Evolutionary conservation across 352 stramenopile species (phyloP), one percentile per base, ranked within the genome.

Genomic region (Phytopythium delawarense): DNA sequence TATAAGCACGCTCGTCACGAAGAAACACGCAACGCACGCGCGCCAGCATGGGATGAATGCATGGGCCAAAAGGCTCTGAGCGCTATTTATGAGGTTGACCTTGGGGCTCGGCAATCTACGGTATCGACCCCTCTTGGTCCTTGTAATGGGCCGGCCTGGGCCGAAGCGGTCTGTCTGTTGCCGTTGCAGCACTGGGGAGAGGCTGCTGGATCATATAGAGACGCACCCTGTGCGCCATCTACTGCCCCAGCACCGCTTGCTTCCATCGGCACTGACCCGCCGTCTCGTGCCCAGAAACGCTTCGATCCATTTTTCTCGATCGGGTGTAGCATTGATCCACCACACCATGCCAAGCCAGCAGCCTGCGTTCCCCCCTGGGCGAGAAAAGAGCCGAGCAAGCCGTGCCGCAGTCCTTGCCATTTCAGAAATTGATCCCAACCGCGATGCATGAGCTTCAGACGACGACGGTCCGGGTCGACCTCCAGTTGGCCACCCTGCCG

Each of bases 201-300:
- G 34, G 37, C 12, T 39, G 35, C 25, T 28, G 11, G 53, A 59
- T 59, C 53, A 59, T 59, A 59, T 59, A 59, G 53, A 59, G 53
- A 59, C 53, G 53, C 53, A 59, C 53, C 4, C 18, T 11, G 32
- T 42, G 53, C 35, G 53, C 7, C 53, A 44, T 57, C 50, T 55
- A 55, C 25, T 12, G 1, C 7, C 20, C 23, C 42, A 40, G 25
- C n/a, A 28, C 52, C 52, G 52, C 52, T 34, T 58, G 52, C 52
- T 34, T 58, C 21, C 32, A 23, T 15, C 42, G 16, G 16, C 42
- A 48, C 50, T 18, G 25, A 28, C 12, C 49, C 50, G 30, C 50
- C 18, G 9, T 18, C 28, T 9, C 32, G 30, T n/a, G 53, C 11
- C 37, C 53, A 59, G 53, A 59, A 59, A 59, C 53, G 53, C 25